A percentile compares a stretch with the other conserved stretches of the same genome.
Evolutionary conservation across 331 rosid species (phyloP).

Genomic region (Stylosanthes scabra): DNA sequence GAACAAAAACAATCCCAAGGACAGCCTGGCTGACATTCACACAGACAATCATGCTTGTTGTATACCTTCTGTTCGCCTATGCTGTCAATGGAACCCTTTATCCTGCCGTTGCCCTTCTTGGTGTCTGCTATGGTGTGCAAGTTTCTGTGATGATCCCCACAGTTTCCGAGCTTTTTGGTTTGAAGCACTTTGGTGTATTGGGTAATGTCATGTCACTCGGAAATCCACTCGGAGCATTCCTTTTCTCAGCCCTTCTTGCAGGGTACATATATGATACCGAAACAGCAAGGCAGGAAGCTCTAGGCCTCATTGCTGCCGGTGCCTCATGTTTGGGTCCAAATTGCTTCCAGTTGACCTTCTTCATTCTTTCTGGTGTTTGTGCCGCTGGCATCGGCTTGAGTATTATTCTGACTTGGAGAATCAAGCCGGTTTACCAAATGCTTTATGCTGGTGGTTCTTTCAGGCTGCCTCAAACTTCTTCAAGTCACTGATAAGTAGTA

Average conservation of each 20-base stretch:
- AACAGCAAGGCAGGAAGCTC: conserved; percentile 71
- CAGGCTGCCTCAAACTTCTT: conserved; percentile 60
- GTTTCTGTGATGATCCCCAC: conserved; percentile 79
- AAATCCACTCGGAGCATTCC: conserved; percentile 82
- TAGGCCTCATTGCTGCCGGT: conserved; percentile 33
- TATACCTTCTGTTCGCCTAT: conserved; percentile 74
- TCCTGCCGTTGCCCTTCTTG: conserved; percentile 68
- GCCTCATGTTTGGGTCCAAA: conserved; percentile 67
- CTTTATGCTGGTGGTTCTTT: conserved; percentile 89
- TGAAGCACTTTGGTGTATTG: conserved; percentile 74
- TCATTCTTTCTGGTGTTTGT: conserved; percentile 65
- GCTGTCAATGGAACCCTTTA: conserved; percentile 69
- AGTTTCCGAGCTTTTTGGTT: conserved; percentile 84
- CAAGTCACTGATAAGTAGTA: conserved; percentile 40
- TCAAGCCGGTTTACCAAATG: conserved; percentile 81
- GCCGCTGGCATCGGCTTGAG: conserved; percentile 67
- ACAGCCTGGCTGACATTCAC: conserved; percentile 79
- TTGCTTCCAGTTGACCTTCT: conserved; percentile 77
- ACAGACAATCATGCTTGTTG: conserved; percentile 67
- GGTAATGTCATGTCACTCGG: conserved; percentile 68
- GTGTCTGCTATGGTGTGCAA: conserved; percentile 86
- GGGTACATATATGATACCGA: conserved; percentile 76
- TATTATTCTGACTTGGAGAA: conserved; percentile 63
- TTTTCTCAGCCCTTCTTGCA: conserved; percentile 86
- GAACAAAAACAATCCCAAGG: conserved; percentile 64